Base-by-base conservation (phyloP, 2,329 filamentous ascomycete genomes). In the Claviceps paspali region DNA sequence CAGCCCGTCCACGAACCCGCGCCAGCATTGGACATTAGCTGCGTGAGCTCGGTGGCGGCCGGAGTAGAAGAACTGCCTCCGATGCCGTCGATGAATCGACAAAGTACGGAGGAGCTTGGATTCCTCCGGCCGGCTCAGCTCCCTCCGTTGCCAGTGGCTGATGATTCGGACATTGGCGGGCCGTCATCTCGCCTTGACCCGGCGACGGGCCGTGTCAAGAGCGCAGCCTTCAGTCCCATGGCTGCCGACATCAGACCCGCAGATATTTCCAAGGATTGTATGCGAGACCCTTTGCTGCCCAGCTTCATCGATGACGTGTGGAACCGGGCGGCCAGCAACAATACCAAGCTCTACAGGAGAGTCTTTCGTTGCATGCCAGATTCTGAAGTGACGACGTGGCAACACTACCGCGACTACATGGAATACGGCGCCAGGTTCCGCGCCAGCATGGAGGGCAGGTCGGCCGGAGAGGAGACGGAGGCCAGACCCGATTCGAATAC, bases 321-420 rank as follows among this genome's bases (percentile, higher is more conserved):
- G 92, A 78, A 80, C 45, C 70, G 76, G 14, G 77, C 86, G 37
- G 91, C 91, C 1, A 77, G 82, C 44, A 96, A 96, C 63, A 98
- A 98, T 55, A 98, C 91, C 3, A 88, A 86, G 53, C 72, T 98
- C 33, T 98, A 83, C 62, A 81, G 91, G 23, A 76, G 82, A 43
- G 88, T 98, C 7, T 98, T 98, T 64, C 78, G 87, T 33, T 95
- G 87, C 58, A 92, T 93, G 82, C 91, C 91, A 1, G 91, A 98
- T 55, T 95, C 79, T 36, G 85, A 95, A 52, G 91, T 94, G 19
- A 79, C 76, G 45, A 88, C 82, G 30, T 98, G 91, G 91, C 78
- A 82, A 46, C 82, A 93, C 45, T 98, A 98, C 59, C 80, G 83
- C 44, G 81, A 92, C 46, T 93, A 82, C 52, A 68, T 73, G 38